Conservation (phyloP, 306 rosid genomes). For the Sicyos edulis region DNA sequence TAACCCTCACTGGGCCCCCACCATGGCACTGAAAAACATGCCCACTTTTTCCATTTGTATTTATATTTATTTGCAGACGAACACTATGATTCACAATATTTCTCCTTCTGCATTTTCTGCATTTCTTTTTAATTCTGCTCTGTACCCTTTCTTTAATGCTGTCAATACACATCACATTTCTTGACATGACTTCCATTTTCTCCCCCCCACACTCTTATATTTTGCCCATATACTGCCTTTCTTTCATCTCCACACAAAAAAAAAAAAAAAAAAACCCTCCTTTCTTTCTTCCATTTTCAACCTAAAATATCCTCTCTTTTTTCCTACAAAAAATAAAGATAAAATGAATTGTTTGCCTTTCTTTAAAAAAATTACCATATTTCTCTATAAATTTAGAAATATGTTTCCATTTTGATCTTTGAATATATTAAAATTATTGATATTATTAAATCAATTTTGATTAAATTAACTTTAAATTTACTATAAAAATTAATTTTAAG, state of each 20-base stretch:
- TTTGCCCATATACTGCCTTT: slow-evolving; percentile 38
- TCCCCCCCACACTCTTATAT: slow-evolving; percentile 23
- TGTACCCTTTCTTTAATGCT: slow-evolving; percentile 34
- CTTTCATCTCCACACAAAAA: not conserved
- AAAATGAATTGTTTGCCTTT: too few relatives aligned
- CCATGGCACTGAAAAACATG: slow-evolving; percentile 95
- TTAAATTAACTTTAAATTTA: too few relatives aligned
- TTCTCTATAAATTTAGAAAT: too few relatives aligned
- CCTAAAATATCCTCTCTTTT: too few relatives aligned
- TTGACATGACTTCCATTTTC: slow-evolving; percentile 24
- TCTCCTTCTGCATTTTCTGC: not conserved
- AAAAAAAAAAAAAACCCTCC: too few relatives aligned
- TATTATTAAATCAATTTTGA: too few relatives aligned
- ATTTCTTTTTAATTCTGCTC: slow-evolving; percentile 19
- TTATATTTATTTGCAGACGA: slow-evolving; percentile 46
- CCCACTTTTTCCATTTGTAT: slow-evolving; percentile 37
- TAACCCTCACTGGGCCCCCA: slow-evolving; percentile 25
- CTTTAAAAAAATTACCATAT: too few relatives aligned
- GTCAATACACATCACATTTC: not conserved
- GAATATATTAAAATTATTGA: too few relatives aligned
- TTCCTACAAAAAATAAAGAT: too few relatives aligned
- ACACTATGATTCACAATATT: slow-evolving; percentile 16
- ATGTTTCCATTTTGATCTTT: too few relatives aligned
- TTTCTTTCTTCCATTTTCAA: too few relatives aligned
- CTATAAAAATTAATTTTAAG: too few relatives aligned